These are phyloP conservation scores for Digitaria exilis DNA, from an alignment of 202 grass and related monocot species.

Conservation along the genomic window DNA sequence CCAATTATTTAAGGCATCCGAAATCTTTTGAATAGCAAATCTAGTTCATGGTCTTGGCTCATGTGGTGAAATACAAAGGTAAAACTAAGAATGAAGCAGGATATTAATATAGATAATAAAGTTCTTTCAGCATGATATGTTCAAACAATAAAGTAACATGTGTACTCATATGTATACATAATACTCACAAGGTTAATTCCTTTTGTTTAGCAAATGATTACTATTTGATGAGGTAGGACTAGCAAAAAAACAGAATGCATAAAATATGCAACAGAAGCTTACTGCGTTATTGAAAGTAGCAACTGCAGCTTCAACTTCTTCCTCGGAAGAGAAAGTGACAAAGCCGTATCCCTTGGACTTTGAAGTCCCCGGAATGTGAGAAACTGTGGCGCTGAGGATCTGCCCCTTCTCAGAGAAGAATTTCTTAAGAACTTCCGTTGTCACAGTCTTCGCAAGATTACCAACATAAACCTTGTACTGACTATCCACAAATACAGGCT, in stretches of 20 bases:
- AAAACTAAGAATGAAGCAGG: not conserved
- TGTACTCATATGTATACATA: not conserved
- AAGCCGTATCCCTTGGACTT: conserved; percentile 93
- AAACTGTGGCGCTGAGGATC: conserved; percentile 86
- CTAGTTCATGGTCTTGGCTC: not conserved
- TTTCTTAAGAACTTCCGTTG: conserved; percentile 70
- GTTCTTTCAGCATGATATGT: too few relatives aligned
- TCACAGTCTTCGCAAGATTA: conserved; percentile 88
- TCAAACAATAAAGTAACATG: too few relatives aligned
- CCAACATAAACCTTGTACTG: conserved; percentile 96
- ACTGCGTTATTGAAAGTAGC: conserved; percentile 83
- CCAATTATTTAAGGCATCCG: not conserved
- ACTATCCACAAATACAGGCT: conserved; percentile 80
- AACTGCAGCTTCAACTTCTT: conserved; percentile 83
- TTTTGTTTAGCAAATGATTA: too few relatives aligned
- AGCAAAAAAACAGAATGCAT: conserved; percentile 2
- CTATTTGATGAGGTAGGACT: too few relatives aligned
- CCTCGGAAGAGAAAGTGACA: conserved; percentile 83
- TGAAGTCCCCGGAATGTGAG: conserved; percentile 69
- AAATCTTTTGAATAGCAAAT: not conserved
- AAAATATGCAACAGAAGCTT: conserved; percentile 36
- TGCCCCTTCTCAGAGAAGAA: conserved; percentile 93
- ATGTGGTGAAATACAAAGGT: not conserved
- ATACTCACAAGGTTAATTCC: too few relatives aligned
- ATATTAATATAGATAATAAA: not conserved